Conservation (phyloP, 306 rosid species). For the Mimosa pudica region DNA sequence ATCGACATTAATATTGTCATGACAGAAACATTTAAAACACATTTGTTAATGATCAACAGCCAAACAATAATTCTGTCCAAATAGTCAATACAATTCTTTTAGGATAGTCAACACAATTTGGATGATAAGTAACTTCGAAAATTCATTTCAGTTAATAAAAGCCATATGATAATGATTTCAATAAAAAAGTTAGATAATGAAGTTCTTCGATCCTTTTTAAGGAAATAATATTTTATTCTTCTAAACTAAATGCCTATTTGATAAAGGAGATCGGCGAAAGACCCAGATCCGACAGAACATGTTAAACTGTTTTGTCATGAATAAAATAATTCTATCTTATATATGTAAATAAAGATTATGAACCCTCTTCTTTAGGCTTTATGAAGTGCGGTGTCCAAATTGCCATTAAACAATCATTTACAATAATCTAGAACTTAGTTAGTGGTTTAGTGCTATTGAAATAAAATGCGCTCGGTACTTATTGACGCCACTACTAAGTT, state of each 20-base stretch:
- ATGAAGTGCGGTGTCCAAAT: neutral
- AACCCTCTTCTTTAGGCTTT: neutral
- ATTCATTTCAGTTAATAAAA: neutral
- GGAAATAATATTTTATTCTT: neutral
- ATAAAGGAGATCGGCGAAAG: neutral
- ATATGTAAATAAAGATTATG: too few species aligned
- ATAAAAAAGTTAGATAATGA: neutral
- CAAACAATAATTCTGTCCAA: neutral
- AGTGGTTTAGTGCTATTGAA: neutral
- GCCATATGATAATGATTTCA: neutral
- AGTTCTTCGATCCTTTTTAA: neutral
- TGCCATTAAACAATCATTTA: neutral
- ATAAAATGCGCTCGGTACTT: neutral
- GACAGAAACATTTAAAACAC: neutral
- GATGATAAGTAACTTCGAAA: neutral
- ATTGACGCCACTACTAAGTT: neutral
- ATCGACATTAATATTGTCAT: neutral
- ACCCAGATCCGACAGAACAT: neutral
- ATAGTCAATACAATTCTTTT: neutral
- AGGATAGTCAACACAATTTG: neutral
- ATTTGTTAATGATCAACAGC: neutral
- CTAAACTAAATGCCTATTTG: neutral
- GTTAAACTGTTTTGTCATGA: neutral
- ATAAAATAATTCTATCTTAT: neutral
- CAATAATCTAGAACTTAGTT: neutral